Base-by-base conservation (phyloP, 2,329 filamentous ascomycete genomes). In the Colletotrichum tropicicola region DNA sequence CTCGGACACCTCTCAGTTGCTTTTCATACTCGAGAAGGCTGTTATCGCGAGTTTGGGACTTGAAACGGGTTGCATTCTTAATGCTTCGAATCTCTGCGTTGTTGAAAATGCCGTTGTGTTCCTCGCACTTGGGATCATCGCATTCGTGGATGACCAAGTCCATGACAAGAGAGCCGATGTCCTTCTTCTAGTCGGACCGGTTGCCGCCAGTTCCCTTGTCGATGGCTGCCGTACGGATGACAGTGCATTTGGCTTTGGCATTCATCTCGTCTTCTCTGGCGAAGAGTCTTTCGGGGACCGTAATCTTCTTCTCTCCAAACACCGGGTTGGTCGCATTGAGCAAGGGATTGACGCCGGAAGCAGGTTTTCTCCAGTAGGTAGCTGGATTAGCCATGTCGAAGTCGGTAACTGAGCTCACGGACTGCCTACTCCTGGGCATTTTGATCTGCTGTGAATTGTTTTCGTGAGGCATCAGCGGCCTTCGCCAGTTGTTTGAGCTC, bases 81-180 rank as follows among this genome's bases (percentile, higher is more conserved):
- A 65, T 68, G 44, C 60, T 56, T n/a, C 37, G 44, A 12, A 68
- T 65, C 23, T 65, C 56, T 21, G 65, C 67, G 12, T 56, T 59
- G n/a, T 52, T 49, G 52, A 60, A 54, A 5, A 61, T 9, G 15
- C 19, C 37, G 3, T 25, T 45, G 30, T 59, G 51, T 12, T 59
- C 12, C n/a, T 54, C 44, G 53, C 62, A 68, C 1, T 23, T 28
- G 23, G 35, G 28, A 5, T 62, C 62, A 39, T 37, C 47, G 25
- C 57, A 57, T 15, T 65, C 47, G 13, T 66, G 56, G 17, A 45
- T 19, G n/a, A 53, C n/a, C 4, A 67, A 17, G n/a, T 67, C 59
- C 37, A 68, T 53, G 17, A 67, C 32, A 10, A 56, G 15, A 25
- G 55, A 7, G 23, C 32, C 17, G 52, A 17, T 49, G 30, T 32